These are phyloP conservation scores for Schrenkiella parvula DNA, from an alignment of 345 rosid species.

Conservation along the genomic window DNA sequence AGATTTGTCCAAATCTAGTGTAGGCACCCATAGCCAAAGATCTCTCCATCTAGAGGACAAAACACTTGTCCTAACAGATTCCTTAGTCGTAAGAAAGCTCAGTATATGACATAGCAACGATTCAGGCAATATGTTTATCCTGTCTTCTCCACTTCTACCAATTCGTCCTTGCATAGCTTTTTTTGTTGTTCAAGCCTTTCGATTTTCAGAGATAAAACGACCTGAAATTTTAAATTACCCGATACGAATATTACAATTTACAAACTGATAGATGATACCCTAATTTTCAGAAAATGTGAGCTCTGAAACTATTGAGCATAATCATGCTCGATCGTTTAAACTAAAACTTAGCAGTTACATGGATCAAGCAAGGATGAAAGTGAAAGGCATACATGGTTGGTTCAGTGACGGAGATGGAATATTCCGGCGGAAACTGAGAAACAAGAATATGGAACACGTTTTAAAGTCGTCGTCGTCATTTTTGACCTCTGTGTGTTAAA, in stretches of 20 bases:
- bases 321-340: not conserved
- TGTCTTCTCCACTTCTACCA: slow-evolving; percentile 11
- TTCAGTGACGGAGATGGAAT: slow-evolving; percentile 1
- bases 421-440: too few relatives aligned
- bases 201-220: not conserved
- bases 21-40: slow-evolving; percentile 17
- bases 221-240: not conserved
- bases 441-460: too few relatives aligned
- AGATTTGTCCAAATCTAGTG: not conserved
- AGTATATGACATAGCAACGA: slow-evolving; percentile 8
- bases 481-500: not conserved
- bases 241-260: not conserved
- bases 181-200: not conserved
- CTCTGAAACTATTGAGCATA: not conserved
- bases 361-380: not conserved
- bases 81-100: slow-evolving; percentile 3
- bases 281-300: not conserved
- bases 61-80: slow-evolving; percentile 3
- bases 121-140: slow-evolving; percentile 15
- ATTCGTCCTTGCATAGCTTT: slow-evolving; percentile 5
- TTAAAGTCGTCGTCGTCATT: not conserved
- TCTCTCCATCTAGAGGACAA: slow-evolving; percentile 20
- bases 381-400: not conserved
- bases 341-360: not conserved
- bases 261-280: not conserved